These are phyloP conservation scores for Lunasporangiospora selenospora DNA, from an alignment of 192 early-diverging fungal species.

Conservation along the genomic window DNA sequence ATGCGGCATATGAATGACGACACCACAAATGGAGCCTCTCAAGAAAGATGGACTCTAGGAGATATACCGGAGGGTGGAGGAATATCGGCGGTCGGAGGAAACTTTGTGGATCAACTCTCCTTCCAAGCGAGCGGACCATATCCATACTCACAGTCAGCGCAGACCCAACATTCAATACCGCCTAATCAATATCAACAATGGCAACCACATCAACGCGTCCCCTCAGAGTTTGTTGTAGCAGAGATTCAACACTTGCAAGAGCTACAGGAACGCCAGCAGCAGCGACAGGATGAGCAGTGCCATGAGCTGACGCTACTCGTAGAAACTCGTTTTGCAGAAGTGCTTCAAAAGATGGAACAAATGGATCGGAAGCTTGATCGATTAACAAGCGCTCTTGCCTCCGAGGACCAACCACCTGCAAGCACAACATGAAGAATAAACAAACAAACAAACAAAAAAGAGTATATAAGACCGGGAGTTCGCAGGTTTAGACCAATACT, in stretches of 20 bases:
- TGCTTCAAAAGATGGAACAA: conserved; percentile 30
- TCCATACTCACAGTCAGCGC: too few relatives aligned
- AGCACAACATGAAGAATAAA: neutral
- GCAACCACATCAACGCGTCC: neutral
- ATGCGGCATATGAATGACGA: conserved; percentile 17
- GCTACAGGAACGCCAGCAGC: neutral
- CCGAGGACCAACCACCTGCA: neutral
- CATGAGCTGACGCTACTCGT: conserved; percentile 20
- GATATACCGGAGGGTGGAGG: neutral
- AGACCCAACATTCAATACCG: too few relatives aligned
- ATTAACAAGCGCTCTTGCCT: conserved; percentile 12
- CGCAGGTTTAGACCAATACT: too few relatives aligned
- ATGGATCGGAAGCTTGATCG: conserved; percentile 36
- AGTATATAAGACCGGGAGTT: too few relatives aligned
- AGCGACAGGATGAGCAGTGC: conserved; percentile 2
- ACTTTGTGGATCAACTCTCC: neutral
- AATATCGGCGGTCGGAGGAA: neutral
- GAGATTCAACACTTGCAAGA: conserved; percentile 1
- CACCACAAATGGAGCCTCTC: conserved; percentile 24
- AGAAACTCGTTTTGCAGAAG: conserved; percentile 16
- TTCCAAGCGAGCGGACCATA: neutral
- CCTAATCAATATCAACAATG: too few relatives aligned
- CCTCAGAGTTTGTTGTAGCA: neutral
- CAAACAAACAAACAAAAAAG: conserved; percentile 3
- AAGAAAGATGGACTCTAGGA: conserved; percentile 11